phyloP scores from a whole-genome alignment of 345 rosid species.

The Lenwebbia sp. region DNA sequence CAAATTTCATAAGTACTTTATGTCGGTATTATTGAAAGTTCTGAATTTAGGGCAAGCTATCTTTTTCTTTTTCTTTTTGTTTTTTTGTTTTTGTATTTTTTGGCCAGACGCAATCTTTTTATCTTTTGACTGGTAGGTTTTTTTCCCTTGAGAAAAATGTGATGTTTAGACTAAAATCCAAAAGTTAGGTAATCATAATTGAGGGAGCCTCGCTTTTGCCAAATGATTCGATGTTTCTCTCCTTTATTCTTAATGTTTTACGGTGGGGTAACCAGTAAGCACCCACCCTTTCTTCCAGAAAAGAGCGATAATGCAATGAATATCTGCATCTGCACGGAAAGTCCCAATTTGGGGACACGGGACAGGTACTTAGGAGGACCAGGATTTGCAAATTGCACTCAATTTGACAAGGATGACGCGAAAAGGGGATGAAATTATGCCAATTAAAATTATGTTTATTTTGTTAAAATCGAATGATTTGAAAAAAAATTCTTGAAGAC shows the following conservation, averaged over 20 bases:
- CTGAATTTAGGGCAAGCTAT: background rate
- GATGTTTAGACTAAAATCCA: background rate
- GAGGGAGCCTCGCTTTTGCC: background rate
- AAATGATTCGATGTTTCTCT: background rate
- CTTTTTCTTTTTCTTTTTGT: too few relatives aligned
- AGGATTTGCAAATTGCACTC: background rate
- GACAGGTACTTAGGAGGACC: too few relatives aligned
- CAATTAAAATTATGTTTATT: too few relatives aligned
- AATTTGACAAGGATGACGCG: background rate
- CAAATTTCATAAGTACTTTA: background rate
- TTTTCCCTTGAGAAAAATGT: background rate
- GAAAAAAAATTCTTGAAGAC: rapidly evolving
- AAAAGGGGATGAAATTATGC: background rate
- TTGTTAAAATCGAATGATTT: too few relatives aligned
- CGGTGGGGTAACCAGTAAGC: too few relatives aligned
- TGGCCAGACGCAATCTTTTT: background rate
- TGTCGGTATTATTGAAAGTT: background rate
- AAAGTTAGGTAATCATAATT: background rate
- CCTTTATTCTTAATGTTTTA: too few relatives aligned
- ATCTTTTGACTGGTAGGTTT: background rate
- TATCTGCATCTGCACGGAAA: too few relatives aligned
- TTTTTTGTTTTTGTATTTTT: background rate
- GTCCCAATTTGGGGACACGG: too few relatives aligned
- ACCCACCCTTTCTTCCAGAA: too few relatives aligned
- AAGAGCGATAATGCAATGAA: too few relatives aligned